These are phyloP conservation scores for Kwoniella botswanensis DNA, from an alignment of 768 basidiomycete genomes.

Conservation along the genomic window DNA sequence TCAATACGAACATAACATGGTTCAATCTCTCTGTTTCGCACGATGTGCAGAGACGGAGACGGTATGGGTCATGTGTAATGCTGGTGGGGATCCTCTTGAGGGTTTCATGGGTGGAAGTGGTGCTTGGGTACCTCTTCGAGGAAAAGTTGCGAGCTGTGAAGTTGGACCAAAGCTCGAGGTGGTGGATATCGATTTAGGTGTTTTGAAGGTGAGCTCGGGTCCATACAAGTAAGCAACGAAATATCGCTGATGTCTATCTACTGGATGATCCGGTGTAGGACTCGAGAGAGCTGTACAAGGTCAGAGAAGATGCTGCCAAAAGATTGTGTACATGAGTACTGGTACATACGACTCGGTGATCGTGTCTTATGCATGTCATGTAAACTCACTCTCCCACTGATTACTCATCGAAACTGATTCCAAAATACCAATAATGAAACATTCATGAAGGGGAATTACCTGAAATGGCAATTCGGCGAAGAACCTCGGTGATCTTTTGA, in stretches of 20 bases:
- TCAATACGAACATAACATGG: conserved; percentile 42
- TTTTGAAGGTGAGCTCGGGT: conserved; percentile 38
- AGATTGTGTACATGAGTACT: conserved; percentile 20
- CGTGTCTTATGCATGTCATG: neutral
- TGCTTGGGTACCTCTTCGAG: conserved; percentile 49
- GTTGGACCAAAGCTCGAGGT: conserved; percentile 23
- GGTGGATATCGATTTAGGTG: conserved; percentile 45
- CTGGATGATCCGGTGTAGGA: conserved; percentile 12
- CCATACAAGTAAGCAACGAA: neutral
- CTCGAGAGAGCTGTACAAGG: conserved; percentile 44
- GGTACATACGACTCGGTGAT: neutral
- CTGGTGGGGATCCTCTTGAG: conserved; percentile 38
- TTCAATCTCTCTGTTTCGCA: conserved; percentile 39
- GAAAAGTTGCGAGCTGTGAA: conserved; percentile 28
- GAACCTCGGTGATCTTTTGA: neutral
- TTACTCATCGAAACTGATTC: neutral
- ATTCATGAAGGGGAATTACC: neutral
- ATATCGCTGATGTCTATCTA: too few relatives aligned
- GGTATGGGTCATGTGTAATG: conserved; percentile 47
- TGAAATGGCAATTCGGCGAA: conserved; percentile 3
- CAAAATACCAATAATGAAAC: neutral
- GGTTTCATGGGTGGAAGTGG: conserved; percentile 53
- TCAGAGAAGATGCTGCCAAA: conserved; percentile 40
- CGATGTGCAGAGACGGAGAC: conserved; percentile 54
- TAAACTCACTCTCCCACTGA: conserved; percentile 1